phyloP scores from a whole-genome alignment of 2,329 filamentous ascomycete genomes.

The Fusarium albosuccineum region DNA sequence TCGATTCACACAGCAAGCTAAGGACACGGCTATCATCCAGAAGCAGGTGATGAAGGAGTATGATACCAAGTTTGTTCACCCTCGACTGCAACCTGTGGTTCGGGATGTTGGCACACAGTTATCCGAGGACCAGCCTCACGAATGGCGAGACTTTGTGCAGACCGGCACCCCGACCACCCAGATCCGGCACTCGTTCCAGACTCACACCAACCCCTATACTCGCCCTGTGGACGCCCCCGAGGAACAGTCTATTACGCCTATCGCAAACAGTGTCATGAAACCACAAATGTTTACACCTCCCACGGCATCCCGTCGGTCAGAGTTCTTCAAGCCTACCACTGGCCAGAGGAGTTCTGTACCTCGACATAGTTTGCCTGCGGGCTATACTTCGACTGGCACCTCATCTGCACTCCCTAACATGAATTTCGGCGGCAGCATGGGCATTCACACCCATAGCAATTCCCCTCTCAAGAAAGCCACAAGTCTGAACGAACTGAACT shows the following conservation, averaged over 20 bases:
- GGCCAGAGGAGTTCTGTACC: slow-evolving; percentile 48
- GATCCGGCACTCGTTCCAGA: slow-evolving; percentile 82
- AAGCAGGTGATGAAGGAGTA: slow-evolving; percentile 96
- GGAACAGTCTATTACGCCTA: slow-evolving; percentile 54
- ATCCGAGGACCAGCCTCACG: slow-evolving; percentile 61
- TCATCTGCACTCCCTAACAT: slow-evolving; percentile 44
- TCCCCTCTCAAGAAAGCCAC: slow-evolving; percentile 86
- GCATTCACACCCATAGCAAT: slow-evolving; percentile 82
- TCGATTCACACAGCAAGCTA: slow-evolving; percentile 85
- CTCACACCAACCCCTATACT: slow-evolving; percentile 84
- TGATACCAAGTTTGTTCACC: slow-evolving; percentile 94
- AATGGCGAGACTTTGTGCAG: slow-evolving; percentile 60
- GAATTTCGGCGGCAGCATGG: slow-evolving; percentile 78
- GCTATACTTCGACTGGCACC: slow-evolving; percentile 48
- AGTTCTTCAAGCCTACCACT: slow-evolving; percentile 51
- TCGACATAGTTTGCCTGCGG: slow-evolving; percentile 53
- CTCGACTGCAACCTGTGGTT: slow-evolving; percentile 84
- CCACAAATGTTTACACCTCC: slow-evolving; percentile 60
- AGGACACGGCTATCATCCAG: slow-evolving; percentile 86
- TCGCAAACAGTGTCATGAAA: slow-evolving; percentile 54
- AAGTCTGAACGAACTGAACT: slow-evolving; percentile 70
- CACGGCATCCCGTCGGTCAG: slow-evolving; percentile 48
- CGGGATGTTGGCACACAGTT: slow-evolving; percentile 85
- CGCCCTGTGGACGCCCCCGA: slow-evolving; percentile 65
- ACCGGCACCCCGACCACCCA: slow-evolving; percentile 69